Base-by-base conservation (phyloP, 2,329 filamentous ascomycete species). In the Neofusicoccum umdonicola region DNA sequence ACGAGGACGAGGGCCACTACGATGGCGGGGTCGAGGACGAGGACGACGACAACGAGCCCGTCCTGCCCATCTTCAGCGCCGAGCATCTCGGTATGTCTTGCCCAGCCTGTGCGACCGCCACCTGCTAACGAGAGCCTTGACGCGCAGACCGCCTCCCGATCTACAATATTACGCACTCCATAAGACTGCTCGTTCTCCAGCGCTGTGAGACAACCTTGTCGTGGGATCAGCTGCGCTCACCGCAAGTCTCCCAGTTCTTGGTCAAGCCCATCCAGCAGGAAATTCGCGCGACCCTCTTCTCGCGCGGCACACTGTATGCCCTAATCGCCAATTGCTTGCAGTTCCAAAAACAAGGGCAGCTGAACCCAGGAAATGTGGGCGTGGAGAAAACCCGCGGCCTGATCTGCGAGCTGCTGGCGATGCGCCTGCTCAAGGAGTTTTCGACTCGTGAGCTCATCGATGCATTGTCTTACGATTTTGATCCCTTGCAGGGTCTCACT, bases 161-260 rank as follows among this genome's bases (percentile, higher is more conserved):
- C 65, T 97, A 97, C 81, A 90, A 88, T 76, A 88, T 96, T 69
- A 96, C 93, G 34, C 94, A 97, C 78, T 88, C 91, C 37, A 93
- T 97, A 68, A 90, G 94, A 69, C 88, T 93, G 62, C 85, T 97
- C 64, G 88, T 98, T 66, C 86, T 91, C 69, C 85, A 91, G 66
- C 88, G 91, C 73, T 96, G 92, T 77, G 94, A 98, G 80, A 97
- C 93, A 1, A 94, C 92, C 0, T 81, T 98, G 58, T 90, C 92
- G 15, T 98, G 93, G 93, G 94, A 98, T 68, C 94, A 98, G 76
- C 83, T 98, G 67, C 88, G 93, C 68, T 96, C 93, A n/a, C 94
- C 94, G 3, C 94, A 98, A 75, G 90, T 98, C 64, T 97, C 93
- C 15, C 93, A 97, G 74, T 98, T 98, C 75, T 85, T 98, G 41